Conservation (phyloP, 2,329 filamentous ascomycete genomes). For the Didymosphaeria variabile region DNA sequence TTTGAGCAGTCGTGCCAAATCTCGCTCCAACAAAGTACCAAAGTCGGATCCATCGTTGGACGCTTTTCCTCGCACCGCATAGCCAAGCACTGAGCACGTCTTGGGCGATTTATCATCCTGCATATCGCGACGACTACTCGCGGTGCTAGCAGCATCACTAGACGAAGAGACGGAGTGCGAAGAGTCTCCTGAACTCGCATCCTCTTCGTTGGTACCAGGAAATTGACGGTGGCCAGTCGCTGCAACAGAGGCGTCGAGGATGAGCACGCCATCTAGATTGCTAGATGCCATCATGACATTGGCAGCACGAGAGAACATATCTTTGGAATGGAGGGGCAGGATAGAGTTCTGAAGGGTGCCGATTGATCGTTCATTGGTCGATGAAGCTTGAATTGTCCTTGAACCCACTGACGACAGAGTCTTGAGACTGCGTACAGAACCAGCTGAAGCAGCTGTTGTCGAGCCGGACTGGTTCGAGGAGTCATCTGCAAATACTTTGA, state of each 20-base stretch:
- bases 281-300: constrained; percentile 44
- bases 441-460: background rate
- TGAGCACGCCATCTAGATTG: constrained; percentile 44
- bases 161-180: constrained; percentile 12
- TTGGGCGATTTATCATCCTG: background rate
- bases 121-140: constrained; percentile 4
- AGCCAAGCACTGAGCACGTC: constrained; percentile 36
- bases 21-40: constrained; percentile 29
- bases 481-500: constrained; percentile 18
- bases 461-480: background rate
- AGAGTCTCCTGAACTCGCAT: constrained; percentile 17
- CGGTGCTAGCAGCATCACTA: constrained; percentile 26
- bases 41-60: constrained; percentile 8
- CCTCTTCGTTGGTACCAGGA: constrained; percentile 11
- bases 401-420: constrained; percentile 6
- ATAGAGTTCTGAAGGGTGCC: constrained; percentile 38
- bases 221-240: constrained; percentile 26
- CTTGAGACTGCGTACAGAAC: constrained; percentile 3
- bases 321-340: constrained; percentile 37
- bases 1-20: constrained; percentile 32
- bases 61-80: constrained; percentile 21
- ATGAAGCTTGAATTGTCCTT: background rate
- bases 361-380: constrained; percentile 3
- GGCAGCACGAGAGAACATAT: constrained; percentile 47
- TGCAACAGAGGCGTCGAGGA: constrained; percentile 45